phyloP scores from a whole-genome alignment of 345 rosid species.

The Balakata baccata region DNA sequence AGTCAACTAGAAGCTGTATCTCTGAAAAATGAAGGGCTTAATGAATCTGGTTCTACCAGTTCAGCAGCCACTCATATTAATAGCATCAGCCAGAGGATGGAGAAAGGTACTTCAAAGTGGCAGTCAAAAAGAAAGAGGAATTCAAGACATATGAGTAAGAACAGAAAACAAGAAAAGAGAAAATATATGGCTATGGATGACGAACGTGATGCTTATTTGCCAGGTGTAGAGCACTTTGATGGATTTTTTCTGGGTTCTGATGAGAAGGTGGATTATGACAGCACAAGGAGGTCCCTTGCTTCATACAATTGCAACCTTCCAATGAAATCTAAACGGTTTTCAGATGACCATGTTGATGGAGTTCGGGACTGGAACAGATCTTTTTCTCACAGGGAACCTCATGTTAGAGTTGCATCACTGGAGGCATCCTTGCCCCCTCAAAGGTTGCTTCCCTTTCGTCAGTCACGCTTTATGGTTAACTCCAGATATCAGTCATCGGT shows the following conservation, averaged over 20 bases:
- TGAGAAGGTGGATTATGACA: conserved; percentile 36
- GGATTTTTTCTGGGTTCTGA: conserved; percentile 34
- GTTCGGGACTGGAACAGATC: conserved; percentile 39
- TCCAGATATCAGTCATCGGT: conserved; percentile 46
- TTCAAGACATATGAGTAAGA: conserved; percentile 67
- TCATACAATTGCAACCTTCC: conserved; percentile 14
- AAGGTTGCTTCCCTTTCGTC: conserved; percentile 56
- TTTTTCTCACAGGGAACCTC: conserved; percentile 14
- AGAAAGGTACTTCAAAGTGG: conserved; percentile 79
- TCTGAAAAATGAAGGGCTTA: conserved; percentile 41
- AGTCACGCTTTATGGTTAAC: conserved; percentile 46
- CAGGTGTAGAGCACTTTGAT: conserved; percentile 32
- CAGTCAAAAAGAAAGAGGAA: conserved; percentile 93
- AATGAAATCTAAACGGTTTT: conserved; percentile 21
- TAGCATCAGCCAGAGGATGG: conserved; percentile 49
- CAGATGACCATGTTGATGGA: conserved; percentile 32
- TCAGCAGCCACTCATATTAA: conserved; percentile 28
- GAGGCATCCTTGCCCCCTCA: conserved; percentile 47
- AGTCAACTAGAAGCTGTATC: conserved; percentile 41
- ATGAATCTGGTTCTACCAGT: conserved; percentile 44
- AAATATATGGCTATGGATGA: conserved; percentile 46
- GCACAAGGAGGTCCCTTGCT: conserved; percentile 21
- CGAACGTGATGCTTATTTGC: conserved; percentile 34
- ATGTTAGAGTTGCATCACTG: conserved; percentile 28
- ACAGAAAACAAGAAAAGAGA: conserved; percentile 50